Conservation (phyloP, 345 rosid species). For the Psidium guajava region DNA sequence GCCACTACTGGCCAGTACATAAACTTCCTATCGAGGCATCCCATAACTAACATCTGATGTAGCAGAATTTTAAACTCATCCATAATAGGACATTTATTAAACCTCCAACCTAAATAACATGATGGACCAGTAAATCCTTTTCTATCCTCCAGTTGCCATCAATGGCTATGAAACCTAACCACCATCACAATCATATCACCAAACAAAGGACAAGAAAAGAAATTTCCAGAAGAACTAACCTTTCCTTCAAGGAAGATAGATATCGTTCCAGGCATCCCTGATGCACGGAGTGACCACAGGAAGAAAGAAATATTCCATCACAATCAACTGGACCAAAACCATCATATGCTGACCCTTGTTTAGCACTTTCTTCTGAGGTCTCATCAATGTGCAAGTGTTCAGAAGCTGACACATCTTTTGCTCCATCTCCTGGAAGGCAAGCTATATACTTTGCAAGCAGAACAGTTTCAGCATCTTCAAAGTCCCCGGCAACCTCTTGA, state of each 20-base stretch:
- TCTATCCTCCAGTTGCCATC: background rate
- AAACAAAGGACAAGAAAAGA: background rate
- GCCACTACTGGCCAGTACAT: background rate
- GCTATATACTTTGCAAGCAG: slow-evolving; percentile 38
- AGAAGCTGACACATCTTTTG: slow-evolving; percentile 28
- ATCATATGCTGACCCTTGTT: slow-evolving; percentile 28
- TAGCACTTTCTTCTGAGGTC: slow-evolving; percentile 14
- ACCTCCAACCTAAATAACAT: background rate
- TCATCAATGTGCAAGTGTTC: slow-evolving; percentile 20
- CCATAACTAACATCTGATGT: background rate
- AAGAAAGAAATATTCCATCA: slow-evolving; percentile 80
- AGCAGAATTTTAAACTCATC: background rate
- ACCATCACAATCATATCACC: background rate
- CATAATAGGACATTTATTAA: background rate
- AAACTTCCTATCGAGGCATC: background rate
- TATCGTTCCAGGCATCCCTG: slow-evolving; percentile 83
- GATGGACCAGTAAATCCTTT: background rate
- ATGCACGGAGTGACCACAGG: slow-evolving; percentile 99
- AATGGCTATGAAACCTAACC: background rate
- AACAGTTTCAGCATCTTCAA: slow-evolving; percentile 28
- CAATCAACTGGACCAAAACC: slow-evolving; percentile 67
- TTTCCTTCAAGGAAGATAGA: slow-evolving; percentile 71
- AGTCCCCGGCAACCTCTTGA: slow-evolving; percentile 18
- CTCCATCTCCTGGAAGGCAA: slow-evolving; percentile 33
- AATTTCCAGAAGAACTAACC: slow-evolving; percentile 24